Evolutionary conservation across 176 grass and related monocot species (phyloP), one percentile per base, ranked within the genome.

Genomic region (Miscanthus lutarioriparius): DNA sequence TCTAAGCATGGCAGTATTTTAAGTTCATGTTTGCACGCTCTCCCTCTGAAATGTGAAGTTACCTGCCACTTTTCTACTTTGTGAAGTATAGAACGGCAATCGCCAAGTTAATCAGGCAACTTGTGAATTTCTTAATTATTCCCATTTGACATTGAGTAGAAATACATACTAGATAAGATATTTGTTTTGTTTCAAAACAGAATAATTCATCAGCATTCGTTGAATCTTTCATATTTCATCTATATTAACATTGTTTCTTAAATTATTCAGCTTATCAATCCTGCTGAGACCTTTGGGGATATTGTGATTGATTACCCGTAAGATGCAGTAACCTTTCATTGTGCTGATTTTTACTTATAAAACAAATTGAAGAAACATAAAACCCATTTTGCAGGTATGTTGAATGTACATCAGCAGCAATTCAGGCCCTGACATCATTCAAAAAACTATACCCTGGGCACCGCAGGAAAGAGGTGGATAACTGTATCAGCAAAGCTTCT

Each of bases 251-350:
- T 64, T 35, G 4, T 74, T 75, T 87, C 27, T 51, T 80, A 35
- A 82, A 70, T 72, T 80, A 76, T 61, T 78, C 88, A 99, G 96
- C 81, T 99, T 62, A 91, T 99, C 80, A 99, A 99, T 86, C 96
- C 96, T 77, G 86, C 96, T 27, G 96, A 99, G 85, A 99, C 93
- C 66, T 99, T 99, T 74, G 96, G 93, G 35, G 91, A 94, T 65
- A 96, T 99, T 76, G 75, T 96, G 67, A 99, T 99, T 72, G 96
- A 99, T 92, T 99, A 99, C 64, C 91, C 96, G 96, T 99, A 94
- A 96, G 96, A 96, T 73, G 41, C 43, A 12, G 36, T 70, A 49
- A 87, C 70, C 70, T n/a, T 74, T 53, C 4, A 43, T 72, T 81
- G 4, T 93, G 25, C 56, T 83, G 3, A 49, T 78, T 74, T 87